phyloP scores from a whole-genome alignment of 2,329 filamentous ascomycete genomes.

The Aureobasidium sp. region DNA sequence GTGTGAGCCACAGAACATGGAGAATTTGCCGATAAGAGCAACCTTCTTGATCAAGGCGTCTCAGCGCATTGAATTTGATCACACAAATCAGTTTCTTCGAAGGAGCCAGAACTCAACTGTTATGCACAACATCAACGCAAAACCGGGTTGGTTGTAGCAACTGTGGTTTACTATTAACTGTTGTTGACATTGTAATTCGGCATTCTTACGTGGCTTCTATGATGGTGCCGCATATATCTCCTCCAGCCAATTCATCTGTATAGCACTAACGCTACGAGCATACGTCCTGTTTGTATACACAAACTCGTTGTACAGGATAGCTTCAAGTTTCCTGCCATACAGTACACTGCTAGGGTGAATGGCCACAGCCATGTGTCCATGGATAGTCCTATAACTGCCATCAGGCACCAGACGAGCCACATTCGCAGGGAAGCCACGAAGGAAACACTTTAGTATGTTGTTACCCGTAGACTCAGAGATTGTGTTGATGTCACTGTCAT shows the following conservation, averaged over 20 bases:
- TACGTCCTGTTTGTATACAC: conserved; percentile 60
- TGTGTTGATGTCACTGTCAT: conserved; percentile 8
- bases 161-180: neutral
- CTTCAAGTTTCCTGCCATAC: conserved; percentile 54
- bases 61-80: too few species aligned
- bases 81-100: too few species aligned
- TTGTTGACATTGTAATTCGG: neutral
- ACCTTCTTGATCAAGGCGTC: too few species aligned
- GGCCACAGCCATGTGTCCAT: conserved; percentile 55
- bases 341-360: conserved; percentile 58
- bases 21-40: too few species aligned
- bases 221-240: conserved; percentile 35
- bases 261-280: conserved; percentile 54
- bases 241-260: conserved; percentile 56
- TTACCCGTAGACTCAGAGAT: conserved; percentile 39
- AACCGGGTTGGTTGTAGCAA: neutral
- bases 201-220: neutral
- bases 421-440: conserved; percentile 54
- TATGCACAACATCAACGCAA: too few species aligned
- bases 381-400: conserved; percentile 54
- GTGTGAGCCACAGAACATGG: too few species aligned
- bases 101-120: too few species aligned
- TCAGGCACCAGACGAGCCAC: conserved; percentile 54
- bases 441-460: conserved; percentile 51
- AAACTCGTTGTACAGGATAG: conserved; percentile 59